Conservation (phyloP, 805 yeast species). For the Ogataea neopini region DNA sequence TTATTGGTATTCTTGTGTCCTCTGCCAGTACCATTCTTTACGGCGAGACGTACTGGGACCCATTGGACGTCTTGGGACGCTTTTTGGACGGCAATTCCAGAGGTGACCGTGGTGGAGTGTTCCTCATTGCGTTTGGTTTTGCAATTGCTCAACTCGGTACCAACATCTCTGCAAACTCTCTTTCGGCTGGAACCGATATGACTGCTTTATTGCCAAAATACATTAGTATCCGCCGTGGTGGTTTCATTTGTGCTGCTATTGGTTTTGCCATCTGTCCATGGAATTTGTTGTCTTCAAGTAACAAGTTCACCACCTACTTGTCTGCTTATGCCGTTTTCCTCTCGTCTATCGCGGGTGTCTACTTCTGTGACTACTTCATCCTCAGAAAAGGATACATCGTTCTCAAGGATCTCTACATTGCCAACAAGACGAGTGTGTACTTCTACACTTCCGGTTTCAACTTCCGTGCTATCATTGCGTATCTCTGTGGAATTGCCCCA, state of each 20-base stretch:
- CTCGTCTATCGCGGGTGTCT: conserved; percentile 80
- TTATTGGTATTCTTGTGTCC: conserved; percentile 82
- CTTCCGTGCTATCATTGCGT: conserved; percentile 84
- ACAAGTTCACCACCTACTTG: conserved; percentile 75
- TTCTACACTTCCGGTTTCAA: conserved; percentile 68
- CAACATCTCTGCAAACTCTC: conserved; percentile 70
- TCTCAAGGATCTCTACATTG: conserved; percentile 63
- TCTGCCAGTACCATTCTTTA: conserved; percentile 72
- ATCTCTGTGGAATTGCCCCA: conserved; percentile 76
- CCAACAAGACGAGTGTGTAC: conserved; percentile 47
- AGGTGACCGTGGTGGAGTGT: conserved; percentile 79
- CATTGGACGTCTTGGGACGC: conserved; percentile 69
- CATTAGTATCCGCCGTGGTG: conserved; percentile 77
- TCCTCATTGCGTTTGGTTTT: conserved; percentile 69
- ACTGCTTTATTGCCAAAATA: conserved; percentile 64
- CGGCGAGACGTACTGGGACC: conserved; percentile 79
- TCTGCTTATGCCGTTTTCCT: conserved; percentile 84
- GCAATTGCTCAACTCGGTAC: conserved; percentile 78
- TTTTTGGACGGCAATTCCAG: conserved; percentile 55
- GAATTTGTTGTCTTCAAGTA: conserved; percentile 69
- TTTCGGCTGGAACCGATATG: conserved; percentile 73
- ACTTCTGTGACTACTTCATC: conserved; percentile 65
- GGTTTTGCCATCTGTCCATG: conserved; percentile 80
- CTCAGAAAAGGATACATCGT: conserved; percentile 72
- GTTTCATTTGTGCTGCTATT: conserved; percentile 70